Percentiles rank a stretch among this genome's conserved stretches.
Evolutionary conservation across 305 asterid species (phyloP).

Genomic region (Lippia alba): DNA sequence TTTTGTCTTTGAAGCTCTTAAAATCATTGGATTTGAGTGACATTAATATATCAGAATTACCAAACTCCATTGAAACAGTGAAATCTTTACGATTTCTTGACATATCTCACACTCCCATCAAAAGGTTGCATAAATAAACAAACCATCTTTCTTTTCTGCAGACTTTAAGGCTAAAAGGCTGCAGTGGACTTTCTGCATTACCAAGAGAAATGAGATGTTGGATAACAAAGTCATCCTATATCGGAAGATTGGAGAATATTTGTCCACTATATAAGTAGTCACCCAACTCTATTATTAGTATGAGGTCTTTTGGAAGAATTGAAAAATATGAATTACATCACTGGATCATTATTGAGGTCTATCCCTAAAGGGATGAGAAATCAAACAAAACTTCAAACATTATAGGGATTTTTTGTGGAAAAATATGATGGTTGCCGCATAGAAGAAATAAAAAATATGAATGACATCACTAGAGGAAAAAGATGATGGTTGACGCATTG

Average conservation of each 20-base stretch:
- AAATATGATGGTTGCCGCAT: conserved; percentile 40
- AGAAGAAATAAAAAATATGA: conserved; percentile 45
- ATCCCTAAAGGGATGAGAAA: conserved; percentile 55
- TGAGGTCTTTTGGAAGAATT: conserved; percentile 43
- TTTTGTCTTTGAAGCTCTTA: conserved; percentile 38
- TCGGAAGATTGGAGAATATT: too few relatives aligned
- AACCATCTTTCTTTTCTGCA: conserved; percentile 40
- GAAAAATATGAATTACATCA: conserved; percentile 46
- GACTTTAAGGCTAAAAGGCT: conserved; percentile 46
- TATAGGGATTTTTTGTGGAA: conserved; percentile 34
- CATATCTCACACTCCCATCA: conserved; percentile 46
- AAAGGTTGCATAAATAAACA: conserved; percentile 38
- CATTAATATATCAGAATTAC: conserved; percentile 42
- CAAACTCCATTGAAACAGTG: conserved; percentile 40
- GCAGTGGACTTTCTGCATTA: conserved; percentile 37
- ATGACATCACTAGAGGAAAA: conserved; percentile 52
- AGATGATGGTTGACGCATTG: conserved; percentile 43
- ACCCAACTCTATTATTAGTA: too few relatives aligned
- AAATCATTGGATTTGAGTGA: conserved; percentile 47
- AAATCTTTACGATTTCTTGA: conserved; percentile 44
- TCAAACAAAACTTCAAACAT: conserved; percentile 44
- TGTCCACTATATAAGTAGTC: conserved; percentile 48
- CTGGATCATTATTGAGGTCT: conserved; percentile 41
- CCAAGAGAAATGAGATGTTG: conserved; percentile 47
- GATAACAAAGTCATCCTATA: too few relatives aligned